Evolutionary conservation across 75 land plant species (phyloP).

Genomic region (Larix kaempferi): DNA sequence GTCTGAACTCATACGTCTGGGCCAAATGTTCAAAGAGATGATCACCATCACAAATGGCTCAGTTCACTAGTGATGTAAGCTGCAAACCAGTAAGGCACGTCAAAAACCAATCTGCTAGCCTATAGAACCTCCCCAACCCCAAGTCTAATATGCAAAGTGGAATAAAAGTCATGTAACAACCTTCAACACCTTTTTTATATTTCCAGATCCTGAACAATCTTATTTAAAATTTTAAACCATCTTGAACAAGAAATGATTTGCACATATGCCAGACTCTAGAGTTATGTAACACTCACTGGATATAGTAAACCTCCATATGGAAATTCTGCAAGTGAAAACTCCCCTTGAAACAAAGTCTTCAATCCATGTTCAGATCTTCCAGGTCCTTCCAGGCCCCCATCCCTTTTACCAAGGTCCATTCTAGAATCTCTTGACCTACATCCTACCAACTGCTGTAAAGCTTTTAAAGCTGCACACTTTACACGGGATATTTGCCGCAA

Average conservation of each 20-base stretch:
- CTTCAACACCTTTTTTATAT: too few species aligned
- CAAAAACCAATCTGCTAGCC: too few species aligned
- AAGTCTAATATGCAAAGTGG: too few species aligned
- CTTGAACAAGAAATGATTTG: too few species aligned
- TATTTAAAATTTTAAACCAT: too few species aligned
- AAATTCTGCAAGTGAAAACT: conserved; percentile 89
- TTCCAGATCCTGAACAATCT: too few species aligned
- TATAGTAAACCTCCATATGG: conserved; percentile 78
- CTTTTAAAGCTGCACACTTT: conserved; percentile 49
- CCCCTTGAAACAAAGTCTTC: conserved; percentile 47
- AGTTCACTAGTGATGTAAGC: too few species aligned
- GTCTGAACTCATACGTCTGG: too few species aligned
- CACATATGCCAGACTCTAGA: neutral
- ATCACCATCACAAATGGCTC: too few species aligned
- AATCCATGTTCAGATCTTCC: conserved; percentile 12
- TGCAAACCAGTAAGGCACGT: too few species aligned
- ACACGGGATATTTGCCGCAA: conserved; percentile 55
- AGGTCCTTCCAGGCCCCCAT: neutral
- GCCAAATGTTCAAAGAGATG: too few species aligned
- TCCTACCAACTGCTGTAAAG: conserved; percentile 47
- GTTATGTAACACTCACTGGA: conserved; percentile 41
- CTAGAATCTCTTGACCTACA: neutral
- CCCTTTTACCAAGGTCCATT: neutral
- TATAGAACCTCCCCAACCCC: too few species aligned
- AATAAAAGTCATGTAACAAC: neutral